Base-by-base conservation (phyloP, 768 basidiomycete species). In the Leccinum subgranulosum region DNA sequence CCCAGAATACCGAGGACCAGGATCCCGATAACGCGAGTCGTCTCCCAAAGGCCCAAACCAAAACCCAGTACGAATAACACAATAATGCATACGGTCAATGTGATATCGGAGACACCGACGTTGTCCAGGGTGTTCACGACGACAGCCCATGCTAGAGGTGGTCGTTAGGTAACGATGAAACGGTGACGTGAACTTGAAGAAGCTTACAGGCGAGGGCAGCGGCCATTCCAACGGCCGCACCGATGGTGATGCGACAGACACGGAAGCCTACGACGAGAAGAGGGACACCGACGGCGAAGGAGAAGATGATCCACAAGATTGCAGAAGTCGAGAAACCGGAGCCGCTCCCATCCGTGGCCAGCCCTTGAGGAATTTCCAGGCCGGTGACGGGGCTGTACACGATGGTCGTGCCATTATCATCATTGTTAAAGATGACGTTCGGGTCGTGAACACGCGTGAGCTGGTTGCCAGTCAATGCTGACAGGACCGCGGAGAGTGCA, bases 321-420 rank as follows among this genome's bases (percentile, higher is more conserved):
- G 85, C 83, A 23, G 82, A 69, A 2, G 73, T 56, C 49, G 77
- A 74, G 61, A 81, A 82, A 33, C 69, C 75, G 8, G 72, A 69
- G 6, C 87, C 86, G 29, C 80, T 75, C 8, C 85, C 87, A 64
- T 88, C 87, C 2, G 83, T 75, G 3, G 81, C 86, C 5, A 74
- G 55, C 0, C 81, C 81, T 67, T 88, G 87, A 6, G 78, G 72
- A 9, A 86, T 75, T 25, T 68, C 56, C 50, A 72, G 62, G n/a
- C 71, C 69, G 0, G 83, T 81, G 25, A 47, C 29, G 6, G 82
- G 70, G 60, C 83, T 75, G 60, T 82, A 74, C 17, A 85, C 77
- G 53, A 70, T 47, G 3, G 72, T 73, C 23, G 70, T 73, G 14
- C 84, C 84, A 45, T 60, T 59, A 3, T 45, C 29, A 43, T 53